Conservation (phyloP, 1,139 yeast genomes). For the Magnusiomyces magnusii region DNA sequence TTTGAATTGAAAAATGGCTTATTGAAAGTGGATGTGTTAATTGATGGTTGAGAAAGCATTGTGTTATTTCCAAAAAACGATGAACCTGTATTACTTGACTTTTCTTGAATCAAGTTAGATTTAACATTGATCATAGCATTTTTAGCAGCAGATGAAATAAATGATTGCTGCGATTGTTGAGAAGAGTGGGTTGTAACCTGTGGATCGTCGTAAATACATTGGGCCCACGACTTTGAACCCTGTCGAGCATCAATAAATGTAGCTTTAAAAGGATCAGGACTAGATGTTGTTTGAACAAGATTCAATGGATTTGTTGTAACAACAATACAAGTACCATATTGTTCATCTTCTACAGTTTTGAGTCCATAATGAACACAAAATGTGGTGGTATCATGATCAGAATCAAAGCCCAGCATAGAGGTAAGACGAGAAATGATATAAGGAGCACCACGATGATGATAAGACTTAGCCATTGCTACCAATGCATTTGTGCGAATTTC, state of each 20-base stretch:
- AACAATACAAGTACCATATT: slow-evolving; percentile 41
- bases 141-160: neutral
- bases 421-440: slow-evolving; percentile 44
- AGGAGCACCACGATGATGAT: slow-evolving; percentile 66
- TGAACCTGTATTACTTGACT: neutral
- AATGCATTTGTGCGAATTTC: slow-evolving; percentile 72
- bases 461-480: slow-evolving; percentile 56
- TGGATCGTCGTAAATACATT: slow-evolving; percentile 39
- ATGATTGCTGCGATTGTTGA: neutral
- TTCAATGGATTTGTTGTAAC: slow-evolving; percentile 45
- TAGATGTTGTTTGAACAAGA: slow-evolving; percentile 41
- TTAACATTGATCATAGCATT: neutral
- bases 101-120: neutral
- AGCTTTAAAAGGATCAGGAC: slow-evolving; percentile 48
- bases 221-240: slow-evolving; percentile 25
- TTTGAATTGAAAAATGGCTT: neutral
- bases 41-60: neutral
- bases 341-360: slow-evolving; percentile 39
- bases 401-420: slow-evolving; percentile 59
- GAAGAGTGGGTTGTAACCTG: neutral
- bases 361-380: slow-evolving; percentile 64
- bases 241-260: slow-evolving; percentile 45
- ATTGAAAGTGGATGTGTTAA: neutral
- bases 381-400: slow-evolving; percentile 42
- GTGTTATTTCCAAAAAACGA: neutral